A percentile compares a stretch with the other conserved stretches of the same genome.
Evolutionary conservation across 2,329 filamentous ascomycete genomes (phyloP).

Genomic region (Cordyceps javanica): DNA sequence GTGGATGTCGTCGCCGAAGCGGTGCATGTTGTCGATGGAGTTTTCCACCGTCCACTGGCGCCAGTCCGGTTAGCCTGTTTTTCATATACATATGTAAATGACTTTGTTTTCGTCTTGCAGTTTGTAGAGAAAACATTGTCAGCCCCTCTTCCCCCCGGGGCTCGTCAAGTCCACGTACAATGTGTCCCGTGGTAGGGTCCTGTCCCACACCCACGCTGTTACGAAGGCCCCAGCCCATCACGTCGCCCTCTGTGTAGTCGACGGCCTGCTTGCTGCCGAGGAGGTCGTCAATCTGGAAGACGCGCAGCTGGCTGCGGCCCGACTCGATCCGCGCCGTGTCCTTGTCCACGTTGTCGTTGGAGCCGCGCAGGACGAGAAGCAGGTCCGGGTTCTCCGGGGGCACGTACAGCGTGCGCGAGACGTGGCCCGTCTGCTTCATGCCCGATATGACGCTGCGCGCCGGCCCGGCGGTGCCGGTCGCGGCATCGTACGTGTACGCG

Average conservation of each 20-base stretch:
- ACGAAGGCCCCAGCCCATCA: conserved; percentile 60
- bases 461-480: conserved; percentile 34
- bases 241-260: conserved; percentile 38
- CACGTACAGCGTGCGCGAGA: conserved; percentile 56
- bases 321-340: conserved; percentile 39
- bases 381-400: conserved; percentile 43
- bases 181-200: conserved; percentile 40
- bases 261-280: conserved; percentile 16
- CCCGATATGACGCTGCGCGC: conserved; percentile 45
- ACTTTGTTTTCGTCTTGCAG: background rate
- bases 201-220: conserved; percentile 64
- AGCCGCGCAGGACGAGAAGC: conserved; percentile 58
- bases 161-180: conserved; percentile 27
- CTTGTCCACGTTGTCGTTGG: conserved; percentile 50
- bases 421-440: conserved; percentile 54
- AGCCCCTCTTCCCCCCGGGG: no score
- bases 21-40: conserved; percentile 54
- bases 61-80: background rate
- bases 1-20: conserved; percentile 52
- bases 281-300: conserved; percentile 29
- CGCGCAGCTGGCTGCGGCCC: conserved; percentile 57
- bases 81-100: background rate
- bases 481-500: conserved; percentile 54
- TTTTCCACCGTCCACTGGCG: conserved; percentile 56
- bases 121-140: background rate